Percentiles rank a stretch among this genome's conserved stretches.
phyloP scores from a whole-genome alignment of 2,329 filamentous ascomycete genomes.

The Neonectria neomacrospora region DNA sequence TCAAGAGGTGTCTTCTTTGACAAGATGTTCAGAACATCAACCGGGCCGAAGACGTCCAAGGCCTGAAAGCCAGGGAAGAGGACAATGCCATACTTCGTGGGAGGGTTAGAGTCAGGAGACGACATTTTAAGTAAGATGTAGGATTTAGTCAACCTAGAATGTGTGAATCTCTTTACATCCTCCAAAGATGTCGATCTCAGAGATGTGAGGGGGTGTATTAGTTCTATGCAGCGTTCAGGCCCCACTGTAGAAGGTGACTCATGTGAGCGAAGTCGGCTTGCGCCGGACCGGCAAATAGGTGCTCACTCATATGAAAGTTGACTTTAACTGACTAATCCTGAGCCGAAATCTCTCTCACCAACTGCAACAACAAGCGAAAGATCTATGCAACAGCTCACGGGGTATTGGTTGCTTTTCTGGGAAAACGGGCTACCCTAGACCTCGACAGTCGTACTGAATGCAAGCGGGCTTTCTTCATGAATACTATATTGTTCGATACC shows the following conservation, averaged over 20 bases:
- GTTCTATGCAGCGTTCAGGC: background rate
- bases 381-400: no score
- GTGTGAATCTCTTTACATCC: background rate
- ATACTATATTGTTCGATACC: no score
- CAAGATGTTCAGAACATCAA: slow-evolving; percentile 49
- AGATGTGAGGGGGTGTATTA: background rate
- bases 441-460: no score
- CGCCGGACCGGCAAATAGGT: background rate
- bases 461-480: no score
- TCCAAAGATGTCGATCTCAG: background rate
- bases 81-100: slow-evolving; percentile 37
- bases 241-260: background rate
- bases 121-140: background rate
- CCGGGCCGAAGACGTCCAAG: slow-evolving; percentile 47
- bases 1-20: slow-evolving; percentile 38
- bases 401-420: no score
- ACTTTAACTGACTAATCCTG: no score
- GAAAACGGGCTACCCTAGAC: no score
- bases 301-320: background rate
- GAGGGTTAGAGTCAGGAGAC: background rate
- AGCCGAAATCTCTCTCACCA: no score
- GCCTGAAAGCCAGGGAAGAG: slow-evolving; percentile 42
- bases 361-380: no score
- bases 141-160: background rate
- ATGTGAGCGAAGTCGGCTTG: background rate